phyloP scores from a whole-genome alignment of 345 rosid genomes.

The Lepidium sativum region DNA sequence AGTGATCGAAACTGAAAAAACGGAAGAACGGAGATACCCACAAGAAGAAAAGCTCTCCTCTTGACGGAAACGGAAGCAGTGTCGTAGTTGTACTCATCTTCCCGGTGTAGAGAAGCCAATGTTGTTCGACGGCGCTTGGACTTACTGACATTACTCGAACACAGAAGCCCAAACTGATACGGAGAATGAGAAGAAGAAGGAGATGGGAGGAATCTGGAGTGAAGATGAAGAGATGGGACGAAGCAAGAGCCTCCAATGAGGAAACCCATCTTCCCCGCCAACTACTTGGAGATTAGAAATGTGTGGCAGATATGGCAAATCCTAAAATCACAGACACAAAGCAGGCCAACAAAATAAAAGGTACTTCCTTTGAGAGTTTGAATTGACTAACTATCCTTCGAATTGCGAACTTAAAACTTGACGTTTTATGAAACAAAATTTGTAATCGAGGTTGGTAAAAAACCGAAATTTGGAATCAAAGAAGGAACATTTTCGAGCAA shows the following conservation, averaged over 20 bases:
- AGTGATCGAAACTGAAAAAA: slow-evolving; percentile 36
- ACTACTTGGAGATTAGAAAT: slow-evolving; percentile 16
- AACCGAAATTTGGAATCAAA: not conserved
- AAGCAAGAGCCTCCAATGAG: slow-evolving; percentile 41
- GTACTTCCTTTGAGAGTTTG: not conserved
- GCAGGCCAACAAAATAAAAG: not conserved
- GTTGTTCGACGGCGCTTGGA: slow-evolving; percentile 30
- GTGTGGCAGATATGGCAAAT: slow-evolving; percentile 21
- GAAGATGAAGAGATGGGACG: slow-evolving; percentile 30
- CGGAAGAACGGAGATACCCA: slow-evolving; percentile 69
- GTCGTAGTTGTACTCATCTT: slow-evolving; percentile 24
- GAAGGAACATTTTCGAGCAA: not conserved
- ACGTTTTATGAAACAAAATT: not conserved
- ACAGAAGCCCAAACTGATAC: slow-evolving; percentile 28
- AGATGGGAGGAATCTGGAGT: slow-evolving; percentile 18
- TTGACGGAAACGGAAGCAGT: slow-evolving; percentile 22
- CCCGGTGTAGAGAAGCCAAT: slow-evolving; percentile 33
- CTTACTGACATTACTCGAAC: slow-evolving; percentile 26
- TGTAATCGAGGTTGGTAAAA: not conserved
- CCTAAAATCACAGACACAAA: slow-evolving; percentile 7
- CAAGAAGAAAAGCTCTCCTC: slow-evolving; percentile 49
- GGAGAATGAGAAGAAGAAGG: slow-evolving; percentile 17
- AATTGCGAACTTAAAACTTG: not conserved
- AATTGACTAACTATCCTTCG: not conserved
- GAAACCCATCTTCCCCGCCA: slow-evolving; percentile 35